These are phyloP conservation scores for Helminthosporium solani DNA, from an alignment of 2,329 filamentous ascomycete genomes.

Conservation along the genomic window DNA sequence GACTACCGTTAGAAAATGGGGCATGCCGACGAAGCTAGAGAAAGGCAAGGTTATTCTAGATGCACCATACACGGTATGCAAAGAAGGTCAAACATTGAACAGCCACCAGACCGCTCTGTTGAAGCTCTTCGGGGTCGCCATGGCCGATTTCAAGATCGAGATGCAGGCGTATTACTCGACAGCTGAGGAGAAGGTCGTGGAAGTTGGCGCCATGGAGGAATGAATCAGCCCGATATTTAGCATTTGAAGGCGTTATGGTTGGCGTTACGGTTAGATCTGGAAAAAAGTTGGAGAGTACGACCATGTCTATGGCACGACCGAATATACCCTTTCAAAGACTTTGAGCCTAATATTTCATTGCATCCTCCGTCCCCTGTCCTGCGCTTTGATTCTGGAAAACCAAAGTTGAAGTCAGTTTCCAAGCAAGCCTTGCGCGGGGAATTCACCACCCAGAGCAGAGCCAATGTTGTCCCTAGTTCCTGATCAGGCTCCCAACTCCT, in stretches of 20 bases:
- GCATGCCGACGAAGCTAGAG: slow-evolving; percentile 83
- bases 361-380: background rate
- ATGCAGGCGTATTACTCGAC: slow-evolving; percentile 63
- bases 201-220: slow-evolving; percentile 53
- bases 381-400: background rate
- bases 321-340: slow-evolving; percentile 1
- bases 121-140: slow-evolving; percentile 88
- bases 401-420: no score
- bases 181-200: slow-evolving; percentile 47
- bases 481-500: no score
- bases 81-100: slow-evolving; percentile 80
- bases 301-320: background rate
- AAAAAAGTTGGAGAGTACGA: background rate
- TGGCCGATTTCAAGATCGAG: slow-evolving; percentile 85
- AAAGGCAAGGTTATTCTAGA: slow-evolving; percentile 84
- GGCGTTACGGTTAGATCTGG: background rate
- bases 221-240: slow-evolving; percentile 19
- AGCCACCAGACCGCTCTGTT: slow-evolving; percentile 88
- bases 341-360: background rate
- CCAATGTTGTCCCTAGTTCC: no score
- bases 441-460: no score
- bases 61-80: slow-evolving; percentile 73
- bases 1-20: slow-evolving; percentile 83
- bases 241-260: background rate
- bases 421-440: no score